Evolutionary conservation across 257 asterid genomes (phyloP).

Genomic region (Paraleonurus japonicus): DNA sequence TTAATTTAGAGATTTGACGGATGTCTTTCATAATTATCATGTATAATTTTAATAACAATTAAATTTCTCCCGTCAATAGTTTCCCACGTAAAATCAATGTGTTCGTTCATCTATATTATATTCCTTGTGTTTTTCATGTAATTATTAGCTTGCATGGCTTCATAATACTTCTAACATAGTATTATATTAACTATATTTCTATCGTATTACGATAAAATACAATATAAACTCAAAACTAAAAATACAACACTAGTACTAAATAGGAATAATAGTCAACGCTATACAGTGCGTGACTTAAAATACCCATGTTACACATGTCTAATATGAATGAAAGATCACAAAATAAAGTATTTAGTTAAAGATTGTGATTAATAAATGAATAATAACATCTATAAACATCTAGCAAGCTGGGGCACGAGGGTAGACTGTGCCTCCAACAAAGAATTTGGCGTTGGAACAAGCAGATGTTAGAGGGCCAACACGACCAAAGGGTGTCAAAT

Average conservation of each 20-base stretch:
- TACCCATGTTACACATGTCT: not conserved
- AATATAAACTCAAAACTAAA: not conserved
- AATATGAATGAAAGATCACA: not conserved
- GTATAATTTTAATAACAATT: too few species aligned
- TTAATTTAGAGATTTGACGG: too few species aligned
- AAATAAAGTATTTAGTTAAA: not conserved
- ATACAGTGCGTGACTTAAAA: not conserved
- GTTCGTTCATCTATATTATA: not conserved
- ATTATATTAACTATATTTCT: not conserved
- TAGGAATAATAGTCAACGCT: not conserved
- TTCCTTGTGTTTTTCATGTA: not conserved
- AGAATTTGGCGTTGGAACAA: slow-evolving; percentile 41
- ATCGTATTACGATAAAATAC: not conserved
- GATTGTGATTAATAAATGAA: not conserved
- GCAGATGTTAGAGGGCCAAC: slow-evolving; percentile 24
- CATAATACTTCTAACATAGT: not conserved
- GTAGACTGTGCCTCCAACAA: slow-evolving; percentile 20
- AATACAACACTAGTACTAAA: not conserved
- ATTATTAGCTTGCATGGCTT: not conserved
- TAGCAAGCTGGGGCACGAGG: slow-evolving; percentile 26
- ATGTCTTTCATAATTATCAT: too few species aligned
- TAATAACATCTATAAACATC: slow-evolving; percentile 16
- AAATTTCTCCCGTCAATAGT: too few species aligned
- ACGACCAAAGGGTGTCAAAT: slow-evolving; percentile 35
- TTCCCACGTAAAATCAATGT: not conserved